Percentiles rank a stretch among this genome's conserved stretches.
These are phyloP conservation scores for Bonia amplexicaulis DNA, from an alignment of 176 grass and related monocot species.

Conservation along the genomic window DNA sequence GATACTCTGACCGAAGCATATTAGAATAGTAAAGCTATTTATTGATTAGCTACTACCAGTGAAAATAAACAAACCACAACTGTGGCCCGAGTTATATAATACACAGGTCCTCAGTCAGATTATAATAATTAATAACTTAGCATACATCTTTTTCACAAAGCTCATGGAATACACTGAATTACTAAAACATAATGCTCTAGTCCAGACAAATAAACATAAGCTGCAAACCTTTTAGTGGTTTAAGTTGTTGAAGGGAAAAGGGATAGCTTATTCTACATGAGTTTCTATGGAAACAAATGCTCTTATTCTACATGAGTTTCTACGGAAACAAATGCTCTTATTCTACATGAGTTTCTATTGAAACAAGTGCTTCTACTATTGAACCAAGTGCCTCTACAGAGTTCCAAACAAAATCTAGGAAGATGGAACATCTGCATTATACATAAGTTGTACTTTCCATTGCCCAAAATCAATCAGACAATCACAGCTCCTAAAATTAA, in stretches of 20 bases:
- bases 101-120: neutral
- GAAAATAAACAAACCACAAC: neutral
- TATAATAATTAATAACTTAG: neutral
- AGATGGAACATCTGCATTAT: neutral
- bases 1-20: neutral
- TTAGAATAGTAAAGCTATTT: constrained; percentile 3
- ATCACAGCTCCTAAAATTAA: neutral
- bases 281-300: neutral
- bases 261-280: constrained; percentile 20
- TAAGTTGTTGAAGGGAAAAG: neutral
- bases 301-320: neutral
- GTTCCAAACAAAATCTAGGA: neutral
- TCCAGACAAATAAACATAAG: neutral
- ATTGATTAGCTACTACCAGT: neutral
- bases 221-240: neutral
- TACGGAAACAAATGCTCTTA: neutral
- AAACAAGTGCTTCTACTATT: neutral
- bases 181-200: neutral
- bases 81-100: neutral
- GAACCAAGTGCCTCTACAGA: neutral
- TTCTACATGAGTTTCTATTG: neutral
- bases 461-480: neutral
- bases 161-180: neutral
- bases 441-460: neutral
- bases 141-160: constrained; percentile 5